Base-by-base conservation (phyloP, 1,284 basidiomycete genomes). In the Puccinia hordei region DNA sequence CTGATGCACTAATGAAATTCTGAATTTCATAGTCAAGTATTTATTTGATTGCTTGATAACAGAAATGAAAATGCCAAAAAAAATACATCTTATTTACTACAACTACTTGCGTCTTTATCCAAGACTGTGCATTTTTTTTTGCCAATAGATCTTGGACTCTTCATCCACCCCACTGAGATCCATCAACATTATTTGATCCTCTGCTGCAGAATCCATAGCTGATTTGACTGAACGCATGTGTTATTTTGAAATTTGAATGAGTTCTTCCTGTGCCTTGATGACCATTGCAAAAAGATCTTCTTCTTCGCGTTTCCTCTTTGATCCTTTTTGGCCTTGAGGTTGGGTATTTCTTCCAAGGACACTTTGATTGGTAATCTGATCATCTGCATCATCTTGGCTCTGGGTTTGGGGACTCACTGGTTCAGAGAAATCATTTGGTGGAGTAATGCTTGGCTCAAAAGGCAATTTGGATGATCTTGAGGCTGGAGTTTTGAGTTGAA, bases 111-210 rank as follows among this genome's bases (percentile, higher is more conserved):
- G 27, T 19, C 38, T n/a, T n/a, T n/a, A 38, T 68, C 65, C 22
- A 68, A 68, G 35, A 68, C 46, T 44, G 65, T 41, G 3, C 44
- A 3, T 30, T 46, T 68, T 68, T 68, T 49, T 68, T 68, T 68
- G n/a, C 65, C 65, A 68, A 68, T 68, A 68, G 13, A 24, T n/a
- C 41, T 10, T n/a, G 12, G 38, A 6, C 24, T 68, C 65, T 13
- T 46, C 38, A 15, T 68, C 65, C 65, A 68, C 46, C 24, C 65
- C 44, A 22, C 38, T 44, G 3, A 68, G 65, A 46, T 46, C 24
- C 6, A n/a, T 68, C n/a, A 19, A 17, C 65, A 68, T 68, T 1
- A 49, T 68, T 38, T 17, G 65, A 17, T 68, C 15, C 17, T 68
- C 38, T 1, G 65, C 17, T 4, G 65, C 65, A 8, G 22, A 44